Percentiles rank a stretch among this genome's conserved stretches.
These are phyloP conservation scores for Trichoderma citrinoviride DNA, from an alignment of 2,329 filamentous ascomycete genomes.

Conservation along the genomic window DNA sequence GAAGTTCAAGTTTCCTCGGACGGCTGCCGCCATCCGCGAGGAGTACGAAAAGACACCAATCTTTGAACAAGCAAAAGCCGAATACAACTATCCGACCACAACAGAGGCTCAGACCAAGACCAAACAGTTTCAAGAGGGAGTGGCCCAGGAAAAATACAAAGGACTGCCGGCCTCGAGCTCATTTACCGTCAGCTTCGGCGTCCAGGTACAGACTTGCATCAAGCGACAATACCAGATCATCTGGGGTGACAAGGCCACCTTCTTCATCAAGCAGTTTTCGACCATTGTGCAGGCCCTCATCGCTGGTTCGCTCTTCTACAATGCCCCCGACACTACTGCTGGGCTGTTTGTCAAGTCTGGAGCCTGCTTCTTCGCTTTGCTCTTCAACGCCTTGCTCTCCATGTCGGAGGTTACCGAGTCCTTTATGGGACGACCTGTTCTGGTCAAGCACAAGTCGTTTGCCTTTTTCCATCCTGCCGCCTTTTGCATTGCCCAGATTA, in stretches of 20 bases:
- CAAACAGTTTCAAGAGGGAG: conserved; percentile 51
- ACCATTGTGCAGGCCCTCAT: conserved; percentile 61
- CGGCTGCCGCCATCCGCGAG: conserved; percentile 42
- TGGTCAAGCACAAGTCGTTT: conserved; percentile 58
- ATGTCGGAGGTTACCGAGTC: conserved; percentile 66
- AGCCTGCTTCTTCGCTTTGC: conserved; percentile 61
- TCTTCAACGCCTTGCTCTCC: conserved; percentile 60
- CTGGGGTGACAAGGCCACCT: conserved; percentile 62
- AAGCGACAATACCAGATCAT: conserved; percentile 63
- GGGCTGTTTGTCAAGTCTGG: conserved; percentile 65
- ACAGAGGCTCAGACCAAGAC: conserved; percentile 49
- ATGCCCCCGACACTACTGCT: conserved; percentile 53
- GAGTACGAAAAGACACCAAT: conserved; percentile 54
- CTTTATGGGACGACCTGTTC: conserved; percentile 57
- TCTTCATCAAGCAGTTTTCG: conserved; percentile 59
- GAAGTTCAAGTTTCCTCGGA: conserved; percentile 46
- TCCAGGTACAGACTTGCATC: conserved; percentile 57
- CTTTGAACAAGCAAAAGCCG: conserved; percentile 48
- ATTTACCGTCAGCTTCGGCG: conserved; percentile 52
- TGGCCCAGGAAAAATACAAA: conserved; percentile 54
- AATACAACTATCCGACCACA: conserved; percentile 57
- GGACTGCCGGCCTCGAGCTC: conserved; percentile 53
- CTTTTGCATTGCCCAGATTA: conserved; percentile 57
- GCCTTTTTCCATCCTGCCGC: conserved; percentile 57
- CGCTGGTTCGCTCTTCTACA: conserved; percentile 65